Evolutionary conservation across 805 yeast species (phyloP), one percentile per base, ranked within the genome.

Genomic region (Starmera caribaea): DNA sequence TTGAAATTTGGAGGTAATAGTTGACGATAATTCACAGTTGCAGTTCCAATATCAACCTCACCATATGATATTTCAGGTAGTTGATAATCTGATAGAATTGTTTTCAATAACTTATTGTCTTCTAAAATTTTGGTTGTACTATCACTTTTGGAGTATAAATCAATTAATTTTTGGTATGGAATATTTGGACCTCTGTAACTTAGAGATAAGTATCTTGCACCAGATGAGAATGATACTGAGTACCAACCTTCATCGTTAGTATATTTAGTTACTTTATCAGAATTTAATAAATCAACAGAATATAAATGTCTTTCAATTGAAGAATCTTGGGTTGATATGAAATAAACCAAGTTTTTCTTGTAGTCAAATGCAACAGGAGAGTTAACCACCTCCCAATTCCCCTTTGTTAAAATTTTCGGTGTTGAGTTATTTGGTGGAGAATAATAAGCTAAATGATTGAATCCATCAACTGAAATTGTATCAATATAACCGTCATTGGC

Each of bases 381-480:
- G 44, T 68, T 72, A 24, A 74, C 82, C n/a, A 92, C 95, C 58
- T 92, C 98, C 95, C 96, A 92, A 1, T 71, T 61, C 7, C 98
- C 98, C 3, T 59, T 42, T 1, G 92, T 84, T 36, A 95, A 69
- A 16, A 81, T 56, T 3, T 50, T 51, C 4, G 86, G 86, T 13
- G 61, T 58, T 0, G 75, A 45, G 5, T 80, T 57, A 21, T 70
- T 66, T 3, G 87, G 76, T 5, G 95, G 92, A 2, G 84, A 66
- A 55, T 77, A 92, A 58, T 82, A 89, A 0, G 88, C 97, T 45
- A 92, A 65, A 58, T 92, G 98, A 42, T 69, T 68, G 48, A 53
- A 77, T 0, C 85, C 85, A 44, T 74, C 68, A 21, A 74, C 65
- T 5, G 77, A 78, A 14, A 81, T 64, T 2, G 89, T 71, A 57